Evolutionary conservation across 2,329 filamentous ascomycete genomes (phyloP).

Genomic region (Emmonsiellopsis sp.): DNA sequence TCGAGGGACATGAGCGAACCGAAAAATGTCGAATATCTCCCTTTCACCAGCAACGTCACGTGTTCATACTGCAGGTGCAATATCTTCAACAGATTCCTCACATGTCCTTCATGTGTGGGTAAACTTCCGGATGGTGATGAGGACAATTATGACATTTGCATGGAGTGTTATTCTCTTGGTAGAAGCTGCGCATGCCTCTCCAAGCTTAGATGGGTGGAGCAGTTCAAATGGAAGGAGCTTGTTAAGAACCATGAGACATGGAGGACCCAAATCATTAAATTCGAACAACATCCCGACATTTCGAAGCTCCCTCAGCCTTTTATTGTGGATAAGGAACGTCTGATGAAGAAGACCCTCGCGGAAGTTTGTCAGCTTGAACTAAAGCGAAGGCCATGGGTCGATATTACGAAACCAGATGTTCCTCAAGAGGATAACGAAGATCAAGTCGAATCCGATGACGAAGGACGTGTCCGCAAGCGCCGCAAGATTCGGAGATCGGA

Average conservation of each 20-base stretch:
- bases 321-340: constrained; percentile 56
- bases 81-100: constrained; percentile 94
- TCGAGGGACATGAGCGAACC: constrained; percentile 53
- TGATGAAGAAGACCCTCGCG: constrained; percentile 70
- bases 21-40: constrained; percentile 62
- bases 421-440: constrained; percentile 24
- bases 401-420: constrained; percentile 57
- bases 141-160: constrained; percentile 89
- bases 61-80: constrained; percentile 95
- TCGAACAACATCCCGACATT: constrained; percentile 57
- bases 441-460: constrained; percentile 47
- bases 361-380: constrained; percentile 93
- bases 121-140: constrained; percentile 59
- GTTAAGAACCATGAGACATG: constrained; percentile 71
- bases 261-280: constrained; percentile 67
- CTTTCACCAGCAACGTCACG: constrained; percentile 84
- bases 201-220: constrained; percentile 80
- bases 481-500: constrained; percentile 46
- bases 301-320: constrained; percentile 57
- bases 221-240: constrained; percentile 78
- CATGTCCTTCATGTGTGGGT: constrained; percentile 75
- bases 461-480: constrained; percentile 54
- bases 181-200: constrained; percentile 86
- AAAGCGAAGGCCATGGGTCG: constrained; percentile 67
- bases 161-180: constrained; percentile 98